Evolutionary conservation across 305 asterid genomes (phyloP).

Genomic region (Fraxinus dipetala): DNA sequence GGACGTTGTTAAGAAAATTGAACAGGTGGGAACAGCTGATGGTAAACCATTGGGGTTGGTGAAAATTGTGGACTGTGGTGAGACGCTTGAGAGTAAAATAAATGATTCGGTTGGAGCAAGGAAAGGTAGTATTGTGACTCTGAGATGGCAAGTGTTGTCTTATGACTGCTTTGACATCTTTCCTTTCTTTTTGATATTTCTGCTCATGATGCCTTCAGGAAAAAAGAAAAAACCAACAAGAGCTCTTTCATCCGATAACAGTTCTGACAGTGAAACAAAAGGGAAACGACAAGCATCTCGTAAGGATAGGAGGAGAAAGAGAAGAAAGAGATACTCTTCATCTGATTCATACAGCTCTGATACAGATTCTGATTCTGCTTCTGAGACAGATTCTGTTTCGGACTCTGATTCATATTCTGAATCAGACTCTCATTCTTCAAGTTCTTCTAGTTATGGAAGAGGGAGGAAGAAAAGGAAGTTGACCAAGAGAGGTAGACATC

Average conservation of each 20-base stretch:
- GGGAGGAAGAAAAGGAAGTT: conserved; percentile 67
- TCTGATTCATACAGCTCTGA: conserved; percentile 79
- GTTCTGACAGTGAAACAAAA: conserved; percentile 44
- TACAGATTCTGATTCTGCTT: conserved; percentile 40
- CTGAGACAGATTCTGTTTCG: conserved; percentile 58
- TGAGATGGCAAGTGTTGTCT: conserved; percentile 4
- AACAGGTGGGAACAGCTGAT: conserved; percentile 66
- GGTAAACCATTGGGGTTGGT: conserved; percentile 64
- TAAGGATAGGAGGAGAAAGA: conserved; percentile 58
- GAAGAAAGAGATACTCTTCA: conserved; percentile 63
- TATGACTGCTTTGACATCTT: conserved; percentile 15
- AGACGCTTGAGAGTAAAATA: conserved; percentile 38
- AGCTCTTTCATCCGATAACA: conserved; percentile 38
- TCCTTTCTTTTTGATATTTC: conserved; percentile 24
- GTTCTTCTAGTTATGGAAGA: conserved; percentile 82
- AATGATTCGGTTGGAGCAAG: conserved; percentile 36
- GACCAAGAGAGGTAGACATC: conserved; percentile 47
- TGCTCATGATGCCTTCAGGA: conserved; percentile 43
- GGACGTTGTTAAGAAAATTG: conserved; percentile 77
- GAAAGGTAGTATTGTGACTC: conserved; percentile 48
- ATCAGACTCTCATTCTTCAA: conserved; percentile 60
- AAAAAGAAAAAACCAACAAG: conserved; percentile 47
- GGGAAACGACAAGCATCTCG: conserved; percentile 43
- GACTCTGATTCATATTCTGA: conserved; percentile 56
- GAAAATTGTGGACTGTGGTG: conserved; percentile 79